Evolutionary conservation across 2,329 filamentous ascomycete species (phyloP).

Genomic region (Claviceps pazoutovae): DNA sequence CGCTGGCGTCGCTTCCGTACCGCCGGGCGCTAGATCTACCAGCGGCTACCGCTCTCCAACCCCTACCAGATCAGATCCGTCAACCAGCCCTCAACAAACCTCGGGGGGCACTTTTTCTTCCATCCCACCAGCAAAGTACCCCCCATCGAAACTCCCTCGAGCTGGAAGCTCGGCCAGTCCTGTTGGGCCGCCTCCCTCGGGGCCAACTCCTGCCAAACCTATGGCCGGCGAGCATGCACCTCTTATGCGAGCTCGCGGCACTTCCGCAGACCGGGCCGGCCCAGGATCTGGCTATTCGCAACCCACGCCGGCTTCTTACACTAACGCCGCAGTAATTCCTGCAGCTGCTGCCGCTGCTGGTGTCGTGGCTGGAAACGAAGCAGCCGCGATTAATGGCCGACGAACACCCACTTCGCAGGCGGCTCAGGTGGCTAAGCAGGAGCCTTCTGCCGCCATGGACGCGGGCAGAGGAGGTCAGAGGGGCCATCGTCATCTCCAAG

Average conservation of each 20-base stretch:
- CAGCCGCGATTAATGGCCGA: constrained; percentile 42
- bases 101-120: constrained; percentile 11
- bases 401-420: constrained; percentile 45
- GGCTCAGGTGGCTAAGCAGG: constrained; percentile 29
- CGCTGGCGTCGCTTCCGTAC: neutral
- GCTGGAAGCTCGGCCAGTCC: constrained; percentile 20
- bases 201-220: constrained; percentile 36
- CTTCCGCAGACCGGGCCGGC: constrained; percentile 33
- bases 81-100: constrained; percentile 18
- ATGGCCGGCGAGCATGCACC: constrained; percentile 22
- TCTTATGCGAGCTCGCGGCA: constrained; percentile 31
- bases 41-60: constrained; percentile 29
- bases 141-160: constrained; percentile 23
- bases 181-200: constrained; percentile 39
- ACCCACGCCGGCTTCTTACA: neutral
- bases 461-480: constrained; percentile 20
- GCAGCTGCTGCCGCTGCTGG: constrained; percentile 12
- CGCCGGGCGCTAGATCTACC: constrained; percentile 17
- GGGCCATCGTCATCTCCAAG: constrained; percentile 36
- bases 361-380: constrained; percentile 30
- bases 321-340: constrained; percentile 18
- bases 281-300: constrained; percentile 23
- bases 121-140: constrained; percentile 9
- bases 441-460: constrained; percentile 17
- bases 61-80: constrained; percentile 25